Conservation (phyloP, 768 basidiomycete genomes). For the Boletus pseudo-olivaceus region DNA sequence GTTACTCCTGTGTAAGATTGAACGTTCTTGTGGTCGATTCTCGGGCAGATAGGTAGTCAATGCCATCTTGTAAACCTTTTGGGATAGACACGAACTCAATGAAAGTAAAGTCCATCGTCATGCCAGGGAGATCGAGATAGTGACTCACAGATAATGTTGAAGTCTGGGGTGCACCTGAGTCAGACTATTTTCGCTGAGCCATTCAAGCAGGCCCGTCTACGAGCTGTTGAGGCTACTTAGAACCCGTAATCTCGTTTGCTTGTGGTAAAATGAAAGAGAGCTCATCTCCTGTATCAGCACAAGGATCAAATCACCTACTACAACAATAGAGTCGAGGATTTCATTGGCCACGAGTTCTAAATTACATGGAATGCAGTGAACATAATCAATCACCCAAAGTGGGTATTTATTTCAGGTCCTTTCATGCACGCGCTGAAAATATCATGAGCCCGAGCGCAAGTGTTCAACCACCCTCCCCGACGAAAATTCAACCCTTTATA, state of each 20-base stretch:
- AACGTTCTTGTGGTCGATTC: background rate
- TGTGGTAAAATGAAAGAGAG: background rate
- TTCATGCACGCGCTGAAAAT: background rate
- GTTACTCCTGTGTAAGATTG: too few relatives aligned
- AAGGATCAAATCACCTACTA: background rate
- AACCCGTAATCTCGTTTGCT: too few relatives aligned
- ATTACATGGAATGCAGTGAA: background rate
- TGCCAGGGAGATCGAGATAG: background rate
- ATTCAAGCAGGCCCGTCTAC: background rate
- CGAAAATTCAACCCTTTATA: conserved; percentile 27
- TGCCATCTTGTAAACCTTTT: background rate
- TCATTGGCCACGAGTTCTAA: background rate
- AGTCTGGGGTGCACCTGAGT: background rate
- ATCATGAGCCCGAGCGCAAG: background rate
- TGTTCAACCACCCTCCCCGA: background rate
- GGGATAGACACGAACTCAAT: background rate
- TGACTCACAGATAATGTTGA: background rate
- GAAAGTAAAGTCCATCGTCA: background rate
- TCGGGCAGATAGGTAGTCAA: background rate
- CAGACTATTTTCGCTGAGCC: too few relatives aligned
- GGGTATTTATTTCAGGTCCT: background rate
- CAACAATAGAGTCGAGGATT: background rate
- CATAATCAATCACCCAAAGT: background rate
- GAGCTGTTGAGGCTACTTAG: background rate
- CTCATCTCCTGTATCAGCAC: background rate